phyloP scores from a whole-genome alignment of 2,329 filamentous ascomycete genomes.

The Exophiala calicioides region DNA sequence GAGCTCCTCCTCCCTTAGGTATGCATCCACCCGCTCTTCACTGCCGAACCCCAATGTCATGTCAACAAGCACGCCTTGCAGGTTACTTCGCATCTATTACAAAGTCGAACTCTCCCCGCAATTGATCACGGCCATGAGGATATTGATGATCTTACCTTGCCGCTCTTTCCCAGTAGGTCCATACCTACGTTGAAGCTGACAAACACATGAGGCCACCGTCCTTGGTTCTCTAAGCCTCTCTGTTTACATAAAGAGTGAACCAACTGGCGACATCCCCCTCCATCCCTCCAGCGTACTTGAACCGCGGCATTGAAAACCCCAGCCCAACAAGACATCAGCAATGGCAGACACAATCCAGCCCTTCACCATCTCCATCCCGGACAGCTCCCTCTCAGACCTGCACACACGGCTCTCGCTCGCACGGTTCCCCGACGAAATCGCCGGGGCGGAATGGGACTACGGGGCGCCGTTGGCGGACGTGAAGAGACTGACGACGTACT shows the following conservation, averaged over 20 bases:
- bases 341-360: constrained; percentile 34
- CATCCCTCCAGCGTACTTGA: no score
- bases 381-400: constrained; percentile 53
- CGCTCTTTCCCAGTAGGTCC: no score
- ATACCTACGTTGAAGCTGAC: constrained; percentile 10
- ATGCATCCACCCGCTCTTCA: constrained; percentile 6
- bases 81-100: background rate
- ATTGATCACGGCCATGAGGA: no score
- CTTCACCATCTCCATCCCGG: constrained; percentile 55
- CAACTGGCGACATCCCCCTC: no score
- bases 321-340: constrained; percentile 1
- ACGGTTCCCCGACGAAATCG: constrained; percentile 59
- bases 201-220: constrained; percentile 39
- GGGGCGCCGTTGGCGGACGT: constrained; percentile 63
- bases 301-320: no score
- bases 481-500: constrained; percentile 59
- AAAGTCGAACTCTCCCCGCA: no score
- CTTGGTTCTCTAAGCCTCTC: no score
- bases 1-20: no score
- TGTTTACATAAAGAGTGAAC: no score
- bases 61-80: background rate
- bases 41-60: no score
- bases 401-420: constrained; percentile 57
- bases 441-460: constrained; percentile 56
- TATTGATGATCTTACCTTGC: no score